Conservation (phyloP, 139 green algal genomes). For the Volvox africanus region DNA sequence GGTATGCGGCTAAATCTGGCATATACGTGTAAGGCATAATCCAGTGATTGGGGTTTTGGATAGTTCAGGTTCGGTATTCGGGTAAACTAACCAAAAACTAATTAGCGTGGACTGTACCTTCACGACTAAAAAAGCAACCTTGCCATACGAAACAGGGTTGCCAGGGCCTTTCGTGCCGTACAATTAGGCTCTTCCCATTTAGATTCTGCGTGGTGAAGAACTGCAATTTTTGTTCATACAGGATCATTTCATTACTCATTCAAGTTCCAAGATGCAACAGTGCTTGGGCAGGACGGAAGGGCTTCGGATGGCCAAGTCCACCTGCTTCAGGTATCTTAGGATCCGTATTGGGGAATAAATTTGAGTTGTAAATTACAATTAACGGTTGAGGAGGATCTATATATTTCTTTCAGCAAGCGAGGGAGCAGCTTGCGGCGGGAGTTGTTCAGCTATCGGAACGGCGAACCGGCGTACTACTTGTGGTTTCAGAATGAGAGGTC, state of each 20-base stretch:
- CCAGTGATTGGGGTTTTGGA: too few species aligned
- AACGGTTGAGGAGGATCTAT: neutral
- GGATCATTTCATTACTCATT: neutral
- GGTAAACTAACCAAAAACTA: too few species aligned
- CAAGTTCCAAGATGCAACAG: constrained; percentile 40
- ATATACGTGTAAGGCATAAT: too few species aligned
- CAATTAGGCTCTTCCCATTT: neutral
- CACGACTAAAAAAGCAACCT: too few species aligned
- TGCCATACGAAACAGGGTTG: neutral
- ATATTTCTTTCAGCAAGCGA: neutral
- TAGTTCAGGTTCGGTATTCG: too few species aligned
- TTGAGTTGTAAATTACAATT: neutral
- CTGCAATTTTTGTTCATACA: too few species aligned
- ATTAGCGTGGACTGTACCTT: too few species aligned
- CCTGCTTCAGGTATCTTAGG: constrained; percentile 26
- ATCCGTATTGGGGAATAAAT: neutral
- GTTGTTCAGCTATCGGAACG: constrained; percentile 3
- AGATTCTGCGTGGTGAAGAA: neutral
- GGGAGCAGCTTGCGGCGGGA: constrained; percentile 2
- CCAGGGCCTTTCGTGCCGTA: neutral
- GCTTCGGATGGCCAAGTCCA: constrained; percentile 29
- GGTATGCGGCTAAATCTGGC: too few species aligned
- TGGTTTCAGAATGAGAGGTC: too few species aligned
- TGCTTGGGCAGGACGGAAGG: constrained; percentile 23
- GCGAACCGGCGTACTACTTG: neutral